Base-by-base conservation (phyloP, 2,329 filamentous ascomycete species). In the Colletotrichum siamense region DNA sequence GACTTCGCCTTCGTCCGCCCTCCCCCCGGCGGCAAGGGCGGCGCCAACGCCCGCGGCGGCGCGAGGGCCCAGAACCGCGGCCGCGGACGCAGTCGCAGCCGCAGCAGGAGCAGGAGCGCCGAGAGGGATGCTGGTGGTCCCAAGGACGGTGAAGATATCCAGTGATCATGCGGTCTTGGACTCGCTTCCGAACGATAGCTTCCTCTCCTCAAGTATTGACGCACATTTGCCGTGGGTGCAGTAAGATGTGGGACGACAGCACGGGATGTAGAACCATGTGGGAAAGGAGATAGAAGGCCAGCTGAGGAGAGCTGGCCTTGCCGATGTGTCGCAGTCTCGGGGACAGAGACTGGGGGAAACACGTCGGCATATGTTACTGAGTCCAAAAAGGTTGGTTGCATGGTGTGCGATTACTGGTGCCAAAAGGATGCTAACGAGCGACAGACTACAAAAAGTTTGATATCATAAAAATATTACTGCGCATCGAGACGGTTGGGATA, bases 1-100 rank as follows among this genome's bases (percentile, higher is more conserved):
- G 95, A 97, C 86, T 97, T 96, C 85, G 95, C 95, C 2, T 97
- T 97, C 83, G 95, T 97, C 75, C 89, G 95, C 65, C 95, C 95
- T 73, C 95, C 95, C 18, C 94, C 93, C 22, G 82, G 81, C n/a
- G 80, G 78, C 63, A 82, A 81, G 69, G 81, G 78, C 64, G 78
- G 81, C 7, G 22, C 62, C 24, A 79, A 79, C 26, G 78, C 79
- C 64, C 85, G 86, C 36, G 83, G 84, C 4, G 85, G 86, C 16
- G 84, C 85, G 4, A 82, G 88, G 39, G 85, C 84, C 59, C 84
- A 83, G 63, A 82, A 83, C 66, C 81, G 84, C 12, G 83, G 84
- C 32, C 81, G 83, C 4, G 79, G 77, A 28, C 73, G 82, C 16
- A 78, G 82, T 13, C 80, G 87, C 76, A 86, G 87, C 49, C 81